Evolutionary conservation across 495 filamentous ascomycete genomes (phyloP), one percentile per base, ranked within the genome.

Genomic region (Xylaria intraflava): DNA sequence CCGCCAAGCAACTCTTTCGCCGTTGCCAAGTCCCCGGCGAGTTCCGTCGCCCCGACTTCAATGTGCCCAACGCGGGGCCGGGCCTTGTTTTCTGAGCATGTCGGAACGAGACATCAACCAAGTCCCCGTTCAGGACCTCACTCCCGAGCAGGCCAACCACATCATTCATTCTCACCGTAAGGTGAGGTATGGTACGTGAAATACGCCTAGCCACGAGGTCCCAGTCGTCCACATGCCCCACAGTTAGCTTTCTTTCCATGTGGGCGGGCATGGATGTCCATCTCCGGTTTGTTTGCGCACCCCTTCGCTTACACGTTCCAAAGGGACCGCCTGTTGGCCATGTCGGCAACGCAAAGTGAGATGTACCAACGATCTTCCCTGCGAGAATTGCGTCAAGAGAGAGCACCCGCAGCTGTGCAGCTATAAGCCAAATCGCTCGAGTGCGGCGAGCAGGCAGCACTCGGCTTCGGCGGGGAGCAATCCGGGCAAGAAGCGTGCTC

Each of bases 301-400:
- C 31, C 44, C 27, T 46, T 45, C 12, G 53, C 60, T 65, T 58
- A 66, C 59, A 53, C 33, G 7, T 5, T 56, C 9, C 62, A 14
- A 56, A 80, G 78, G 78, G 24, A 80, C 78, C 45, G 84, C 85
- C 31, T 88, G 85, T 66, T 88, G 85, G 72, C 84, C 85, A 26
- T 87, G 85, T 66, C 75, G 85, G 56, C 82, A 84, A 65, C 75
- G 85, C 20, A 88, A 88, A 59, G 85, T 87, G 38, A 87, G 85
- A 70, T 88, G 85, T 62, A 83, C 87, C 66, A 84, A 85, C 59
- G 83, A 85, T 49, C 73, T 82, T 41, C 85, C 85, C 1, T 88
- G 85, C 64, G 82, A 87, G 60, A 83, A 85, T 31, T 88, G 85
- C 60, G 78, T 86, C 58, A 87, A 86, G 72, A 76, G 85, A 54